A percentile compares a stretch with the other conserved stretches of the same genome.
phyloP scores from a whole-genome alignment of 2,329 filamentous ascomycete species.

The Xylaria sp. region DNA sequence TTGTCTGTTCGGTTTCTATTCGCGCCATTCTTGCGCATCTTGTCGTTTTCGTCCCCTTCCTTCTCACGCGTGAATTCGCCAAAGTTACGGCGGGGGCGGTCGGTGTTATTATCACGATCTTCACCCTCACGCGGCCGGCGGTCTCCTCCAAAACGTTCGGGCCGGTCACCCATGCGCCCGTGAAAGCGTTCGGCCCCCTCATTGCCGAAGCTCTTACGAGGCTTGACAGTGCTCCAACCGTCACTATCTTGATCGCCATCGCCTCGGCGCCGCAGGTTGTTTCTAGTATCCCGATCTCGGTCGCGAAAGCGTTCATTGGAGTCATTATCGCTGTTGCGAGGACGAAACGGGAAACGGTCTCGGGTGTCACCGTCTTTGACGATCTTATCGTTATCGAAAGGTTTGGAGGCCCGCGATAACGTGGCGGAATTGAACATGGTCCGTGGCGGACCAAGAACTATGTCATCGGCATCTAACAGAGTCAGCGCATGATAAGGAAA shows the following conservation, averaged over 20 bases:
- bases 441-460: conserved; percentile 84
- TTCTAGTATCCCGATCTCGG: conserved; percentile 52
- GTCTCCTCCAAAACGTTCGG: conserved; percentile 49
- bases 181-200: conserved; percentile 75
- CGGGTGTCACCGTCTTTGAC: conserved; percentile 56
- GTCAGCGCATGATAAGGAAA: conserved; percentile 36
- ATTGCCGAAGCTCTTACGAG: conserved; percentile 74
- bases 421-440: conserved; percentile 82
- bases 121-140: conserved; percentile 50
- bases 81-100: conserved; percentile 54
- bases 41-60: conserved; percentile 58
- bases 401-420: conserved; percentile 53
- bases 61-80: conserved; percentile 55
- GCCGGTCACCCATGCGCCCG: conserved; percentile 64
- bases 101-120: conserved; percentile 59
- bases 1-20: conserved; percentile 70
- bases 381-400: conserved; percentile 59
- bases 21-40: conserved; percentile 66
- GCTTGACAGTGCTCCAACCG: conserved; percentile 76
- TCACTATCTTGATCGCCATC: conserved; percentile 68
- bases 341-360: conserved; percentile 67
- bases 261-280: conserved; percentile 57
- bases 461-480: conserved; percentile 71
- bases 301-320: conserved; percentile 43
- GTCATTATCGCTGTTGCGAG: conserved; percentile 57